Conservation (phyloP, 768 basidiomycete genomes). For the Boletus rubescentipes region DNA sequence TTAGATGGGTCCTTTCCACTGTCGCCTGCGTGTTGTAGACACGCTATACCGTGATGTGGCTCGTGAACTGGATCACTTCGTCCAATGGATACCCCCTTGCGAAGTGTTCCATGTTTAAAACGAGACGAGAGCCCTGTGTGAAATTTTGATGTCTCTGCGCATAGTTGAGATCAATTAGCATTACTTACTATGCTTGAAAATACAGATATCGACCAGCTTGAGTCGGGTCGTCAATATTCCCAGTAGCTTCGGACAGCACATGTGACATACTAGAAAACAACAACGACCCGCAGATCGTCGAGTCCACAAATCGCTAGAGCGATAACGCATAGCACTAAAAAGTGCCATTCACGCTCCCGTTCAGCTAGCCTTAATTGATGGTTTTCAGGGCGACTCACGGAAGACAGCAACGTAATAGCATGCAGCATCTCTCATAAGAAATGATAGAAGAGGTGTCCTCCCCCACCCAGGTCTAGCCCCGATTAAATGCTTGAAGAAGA, state of each 20-base stretch:
- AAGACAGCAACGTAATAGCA: constrained; percentile 43
- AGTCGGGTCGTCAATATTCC: background rate
- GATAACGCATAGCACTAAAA: constrained; percentile 3
- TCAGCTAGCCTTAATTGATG: background rate
- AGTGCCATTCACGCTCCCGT: background rate
- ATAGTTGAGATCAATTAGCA: background rate
- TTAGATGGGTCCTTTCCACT: too few relatives aligned
- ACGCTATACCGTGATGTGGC: constrained; percentile 3
- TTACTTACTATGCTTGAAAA: constrained; percentile 18
- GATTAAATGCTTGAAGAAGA: constrained; percentile 35
- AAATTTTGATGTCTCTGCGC: background rate
- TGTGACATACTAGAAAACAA: constrained; percentile 6
- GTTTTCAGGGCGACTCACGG: constrained; percentile 25
- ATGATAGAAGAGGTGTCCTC: constrained; percentile 38
- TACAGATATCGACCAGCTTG: constrained; percentile 18
- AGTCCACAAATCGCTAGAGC: background rate
- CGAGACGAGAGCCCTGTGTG: constrained; percentile 22
- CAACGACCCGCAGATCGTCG: background rate
- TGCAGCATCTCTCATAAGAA: constrained; percentile 47
- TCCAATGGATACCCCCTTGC: background rate
- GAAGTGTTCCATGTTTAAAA: constrained; percentile 25
- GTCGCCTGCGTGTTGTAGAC: too few relatives aligned
- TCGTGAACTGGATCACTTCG: constrained; percentile 11
- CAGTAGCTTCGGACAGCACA: background rate
- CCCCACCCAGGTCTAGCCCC: constrained; percentile 40